Evolutionary conservation across 2,329 filamentous ascomycete genomes (phyloP).

Genomic region (Aspergillus thermomutatus): DNA sequence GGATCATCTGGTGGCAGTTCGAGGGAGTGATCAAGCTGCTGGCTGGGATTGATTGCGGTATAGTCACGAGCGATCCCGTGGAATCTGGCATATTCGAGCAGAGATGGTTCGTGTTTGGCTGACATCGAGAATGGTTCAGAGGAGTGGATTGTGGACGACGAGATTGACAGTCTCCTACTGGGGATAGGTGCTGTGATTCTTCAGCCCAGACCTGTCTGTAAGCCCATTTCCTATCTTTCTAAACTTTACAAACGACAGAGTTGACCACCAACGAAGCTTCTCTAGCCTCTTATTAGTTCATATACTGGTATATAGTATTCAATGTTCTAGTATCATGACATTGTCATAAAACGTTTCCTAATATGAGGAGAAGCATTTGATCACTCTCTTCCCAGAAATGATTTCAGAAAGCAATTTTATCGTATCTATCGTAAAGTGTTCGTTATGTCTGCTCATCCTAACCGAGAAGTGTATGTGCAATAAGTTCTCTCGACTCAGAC

Average conservation of each 20-base stretch:
- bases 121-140: constrained; percentile 4
- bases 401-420: not conserved
- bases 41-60: constrained; percentile 24
- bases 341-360: not conserved
- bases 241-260: not conserved
- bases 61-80: constrained; percentile 42
- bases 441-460: not conserved
- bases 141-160: not conserved
- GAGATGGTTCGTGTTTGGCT: constrained; percentile 28
- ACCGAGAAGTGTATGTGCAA: not conserved
- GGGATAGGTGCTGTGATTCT: not conserved
- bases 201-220: not conserved
- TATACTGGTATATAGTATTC: not conserved
- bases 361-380: not conserved
- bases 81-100: constrained; percentile 48
- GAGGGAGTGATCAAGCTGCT: constrained; percentile 12
- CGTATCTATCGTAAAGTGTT: not conserved
- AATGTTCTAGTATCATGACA: not conserved
- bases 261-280: not conserved
- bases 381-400: not conserved
- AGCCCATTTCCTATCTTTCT: not conserved
- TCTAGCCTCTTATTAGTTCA: not conserved
- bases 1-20: constrained; percentile 7
- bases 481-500: not conserved
- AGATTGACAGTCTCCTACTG: not conserved